Conservation (phyloP, 169 alveolate species). For the Plasmodium fragile region DNA sequence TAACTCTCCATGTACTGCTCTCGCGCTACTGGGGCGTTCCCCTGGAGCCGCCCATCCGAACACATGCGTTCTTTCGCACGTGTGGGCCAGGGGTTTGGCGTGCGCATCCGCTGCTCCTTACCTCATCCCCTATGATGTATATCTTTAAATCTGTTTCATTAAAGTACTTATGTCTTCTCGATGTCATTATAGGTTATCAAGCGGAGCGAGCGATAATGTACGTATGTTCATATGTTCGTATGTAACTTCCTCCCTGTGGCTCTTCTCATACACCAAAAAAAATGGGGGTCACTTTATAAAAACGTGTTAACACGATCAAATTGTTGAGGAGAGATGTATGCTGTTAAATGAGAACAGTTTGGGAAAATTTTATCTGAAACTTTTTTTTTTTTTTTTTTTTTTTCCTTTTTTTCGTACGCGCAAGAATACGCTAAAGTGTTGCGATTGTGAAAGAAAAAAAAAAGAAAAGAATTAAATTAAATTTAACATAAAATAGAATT, state of each 20-base stretch:
- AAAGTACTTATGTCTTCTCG: constrained; percentile 62
- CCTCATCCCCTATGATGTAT: constrained; percentile 87
- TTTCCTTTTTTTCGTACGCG: background rate
- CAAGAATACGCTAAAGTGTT: background rate
- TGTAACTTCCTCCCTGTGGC: background rate
- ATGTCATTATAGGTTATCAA: constrained; percentile 39
- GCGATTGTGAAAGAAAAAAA: background rate
- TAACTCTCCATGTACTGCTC: background rate
- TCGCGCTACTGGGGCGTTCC: background rate
- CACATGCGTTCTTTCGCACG: background rate
- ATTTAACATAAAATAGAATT: background rate
- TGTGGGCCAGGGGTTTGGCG: background rate
- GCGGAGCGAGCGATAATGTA: background rate
- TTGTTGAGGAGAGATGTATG: background rate
- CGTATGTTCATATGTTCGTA: constrained; percentile 4
- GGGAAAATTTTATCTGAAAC: background rate
- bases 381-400: background rate
- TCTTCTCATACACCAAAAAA: constrained; percentile 8
- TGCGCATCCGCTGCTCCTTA: constrained; percentile 18
- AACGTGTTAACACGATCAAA: background rate
- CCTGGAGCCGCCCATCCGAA: background rate
- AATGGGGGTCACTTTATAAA: background rate
- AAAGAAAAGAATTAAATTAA: background rate
- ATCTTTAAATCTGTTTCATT: constrained; percentile 77
- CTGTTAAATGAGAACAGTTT: background rate